Conservation (phyloP, 805 yeast species). For the Candida ortonii region DNA sequence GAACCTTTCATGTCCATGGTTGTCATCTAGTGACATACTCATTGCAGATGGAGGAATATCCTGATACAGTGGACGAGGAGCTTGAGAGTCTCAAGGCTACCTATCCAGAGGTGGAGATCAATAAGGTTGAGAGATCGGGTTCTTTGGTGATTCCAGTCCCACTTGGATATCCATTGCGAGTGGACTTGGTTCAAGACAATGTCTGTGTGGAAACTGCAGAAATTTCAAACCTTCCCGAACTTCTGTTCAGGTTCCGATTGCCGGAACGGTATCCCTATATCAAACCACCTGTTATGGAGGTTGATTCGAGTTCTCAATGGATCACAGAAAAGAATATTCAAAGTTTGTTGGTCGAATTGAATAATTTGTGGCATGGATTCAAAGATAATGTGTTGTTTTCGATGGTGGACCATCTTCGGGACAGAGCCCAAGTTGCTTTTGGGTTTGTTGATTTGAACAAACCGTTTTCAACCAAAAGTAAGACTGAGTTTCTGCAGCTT, state of each 20-base stretch:
- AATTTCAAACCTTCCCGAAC: constrained; percentile 29
- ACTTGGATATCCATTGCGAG: constrained; percentile 21
- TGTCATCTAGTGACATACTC: too few relatives aligned
- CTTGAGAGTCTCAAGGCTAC: constrained; percentile 40
- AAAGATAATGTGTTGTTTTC: constrained; percentile 41
- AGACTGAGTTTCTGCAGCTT: constrained; percentile 11
- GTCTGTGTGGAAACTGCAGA: neutral
- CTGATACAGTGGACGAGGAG: constrained; percentile 32
- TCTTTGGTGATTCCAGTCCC: constrained; percentile 28
- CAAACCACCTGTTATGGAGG: constrained; percentile 26
- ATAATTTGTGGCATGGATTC: constrained; percentile 34
- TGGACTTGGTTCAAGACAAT: constrained; percentile 19
- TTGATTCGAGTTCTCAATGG: constrained; percentile 32
- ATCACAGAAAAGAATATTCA: constrained; percentile 22
- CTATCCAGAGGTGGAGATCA: constrained; percentile 36
- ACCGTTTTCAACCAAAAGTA: constrained; percentile 4
- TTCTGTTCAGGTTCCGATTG: constrained; percentile 30
- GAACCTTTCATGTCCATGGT: too few relatives aligned
- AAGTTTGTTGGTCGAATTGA: constrained; percentile 20
- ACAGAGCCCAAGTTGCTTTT: constrained; percentile 19
- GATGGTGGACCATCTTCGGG: constrained; percentile 40
- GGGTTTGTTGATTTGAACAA: constrained; percentile 9
- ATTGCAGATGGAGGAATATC: constrained; percentile 18
- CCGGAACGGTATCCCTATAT: constrained; percentile 37
- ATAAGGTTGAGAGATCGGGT: constrained; percentile 20